A percentile compares a stretch with the other conserved stretches of the same genome.
These are phyloP conservation scores for Aspergillus vadensis DNA, from an alignment of 2,329 filamentous ascomycete genomes.

Conservation along the genomic window DNA sequence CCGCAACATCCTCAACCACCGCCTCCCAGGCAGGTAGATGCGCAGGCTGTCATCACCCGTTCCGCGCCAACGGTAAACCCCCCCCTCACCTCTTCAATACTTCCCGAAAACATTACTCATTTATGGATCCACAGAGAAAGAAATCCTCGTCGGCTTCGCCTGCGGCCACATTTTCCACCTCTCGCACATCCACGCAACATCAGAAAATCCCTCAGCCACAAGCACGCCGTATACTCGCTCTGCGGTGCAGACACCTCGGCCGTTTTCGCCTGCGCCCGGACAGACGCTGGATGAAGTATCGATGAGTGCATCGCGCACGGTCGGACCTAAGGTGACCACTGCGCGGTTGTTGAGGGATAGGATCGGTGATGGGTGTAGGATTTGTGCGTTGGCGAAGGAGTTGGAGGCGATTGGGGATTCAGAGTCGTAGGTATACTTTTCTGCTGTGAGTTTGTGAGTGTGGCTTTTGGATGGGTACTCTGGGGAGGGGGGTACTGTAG, in stretches of 20 bases:
- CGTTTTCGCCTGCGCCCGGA: conserved; percentile 21
- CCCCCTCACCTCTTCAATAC: too few relatives aligned
- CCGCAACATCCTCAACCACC: conserved; percentile 1
- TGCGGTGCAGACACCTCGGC: conserved; percentile 25
- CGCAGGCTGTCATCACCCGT: conserved; percentile 41
- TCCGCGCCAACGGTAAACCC: conserved; percentile 41
- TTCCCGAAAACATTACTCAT: not conserved
- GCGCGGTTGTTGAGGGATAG: conserved; percentile 75
- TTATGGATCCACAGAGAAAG: conserved; percentile 44
- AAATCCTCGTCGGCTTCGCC: conserved; percentile 65
- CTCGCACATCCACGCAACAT: conserved; percentile 56
- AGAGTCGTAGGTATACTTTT: conserved; percentile 7
- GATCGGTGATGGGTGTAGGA: conserved; percentile 52
- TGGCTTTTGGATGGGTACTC: not conserved
- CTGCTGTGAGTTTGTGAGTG: too few relatives aligned
- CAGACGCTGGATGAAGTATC: conserved; percentile 29
- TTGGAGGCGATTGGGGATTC: conserved; percentile 35
- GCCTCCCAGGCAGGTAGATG: conserved; percentile 34
- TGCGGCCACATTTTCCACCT: conserved; percentile 71
- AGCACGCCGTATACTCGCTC: conserved; percentile 23
- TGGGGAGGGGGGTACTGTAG: not conserved
- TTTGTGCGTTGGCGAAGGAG: conserved; percentile 41
- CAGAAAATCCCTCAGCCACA: conserved; percentile 26
- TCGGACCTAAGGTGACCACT: conserved; percentile 85
- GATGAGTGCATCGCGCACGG: conserved; percentile 53